phyloP scores from a whole-genome alignment of 306 rosid genomes.

The Prunus padus region DNA sequence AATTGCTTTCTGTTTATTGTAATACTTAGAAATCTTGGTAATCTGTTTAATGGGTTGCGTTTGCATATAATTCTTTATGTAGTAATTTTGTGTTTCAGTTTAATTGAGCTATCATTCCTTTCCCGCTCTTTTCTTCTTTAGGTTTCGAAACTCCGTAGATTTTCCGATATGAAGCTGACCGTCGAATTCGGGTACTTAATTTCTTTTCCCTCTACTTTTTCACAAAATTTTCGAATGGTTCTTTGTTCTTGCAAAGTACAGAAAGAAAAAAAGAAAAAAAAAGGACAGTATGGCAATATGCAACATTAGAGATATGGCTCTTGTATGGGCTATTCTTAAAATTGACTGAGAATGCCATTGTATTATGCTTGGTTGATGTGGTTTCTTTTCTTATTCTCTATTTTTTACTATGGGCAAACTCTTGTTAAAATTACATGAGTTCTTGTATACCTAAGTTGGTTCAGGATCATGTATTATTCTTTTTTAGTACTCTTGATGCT shows the following conservation, averaged over 20 bases:
- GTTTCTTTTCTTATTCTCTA: neutral
- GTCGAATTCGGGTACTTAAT: conserved; percentile 76
- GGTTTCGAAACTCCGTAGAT: neutral
- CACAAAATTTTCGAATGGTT: neutral
- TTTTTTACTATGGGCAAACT: neutral
- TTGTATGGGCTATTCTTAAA: neutral
- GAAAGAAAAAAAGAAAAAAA: neutral
- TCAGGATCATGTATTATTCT: neutral
- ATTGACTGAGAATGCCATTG: neutral
- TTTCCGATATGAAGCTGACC: conserved; percentile 62
- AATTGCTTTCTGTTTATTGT: no score
- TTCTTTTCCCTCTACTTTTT: neutral
- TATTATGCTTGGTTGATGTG: neutral
- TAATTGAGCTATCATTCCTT: neutral
- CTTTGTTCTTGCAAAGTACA: neutral
- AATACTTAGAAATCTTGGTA: neutral
- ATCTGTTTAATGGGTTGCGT: neutral
- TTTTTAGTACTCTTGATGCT: neutral
- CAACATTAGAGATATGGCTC: neutral
- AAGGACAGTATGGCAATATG: neutral
- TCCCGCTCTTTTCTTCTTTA: neutral
- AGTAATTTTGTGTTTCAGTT: neutral
- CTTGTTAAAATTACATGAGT: neutral
- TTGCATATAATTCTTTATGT: no score
- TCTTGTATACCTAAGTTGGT: neutral